Base-by-base conservation (phyloP, 1,284 basidiomycete species). In the Leccinum pachyderme region DNA sequence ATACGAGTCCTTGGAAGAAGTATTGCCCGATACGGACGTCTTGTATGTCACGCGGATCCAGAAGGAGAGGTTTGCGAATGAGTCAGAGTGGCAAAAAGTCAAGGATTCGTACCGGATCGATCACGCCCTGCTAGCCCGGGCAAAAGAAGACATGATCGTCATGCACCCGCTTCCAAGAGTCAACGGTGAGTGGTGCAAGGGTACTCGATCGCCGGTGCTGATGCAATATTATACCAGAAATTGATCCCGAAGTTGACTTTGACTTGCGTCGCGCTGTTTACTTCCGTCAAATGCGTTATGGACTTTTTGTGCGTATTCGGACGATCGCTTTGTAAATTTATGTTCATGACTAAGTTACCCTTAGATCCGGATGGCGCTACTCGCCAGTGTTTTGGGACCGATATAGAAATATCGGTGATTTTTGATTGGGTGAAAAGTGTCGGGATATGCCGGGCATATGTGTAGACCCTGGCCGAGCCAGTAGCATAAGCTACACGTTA, bases 281-380 rank as follows among this genome's bases (percentile, higher is more conserved):
- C 77, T 98, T 98, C 88, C 86, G 97, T 49, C 95, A 98, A 72
- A 98, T 98, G 95, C 89, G 95, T 59, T 97, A 96, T 73, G 97
- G 96, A 51, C 87, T 98, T 61, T 98, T 95, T 72, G 92, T 96
- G 66, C 73, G 92, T 84, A 2, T 33, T n/a, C 25, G 25, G 5
- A 25, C 41, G 51, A n/a, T 18, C 25, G 49, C 22, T 5, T 55
- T 15, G 7, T 25, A 29, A 49, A 28, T 22, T 8, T 11, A 29
- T 41, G 43, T 24, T 5, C 5, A n/a, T 33, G 43, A 39, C 43
- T 52, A 25, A 55, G 52, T 59, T 9, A 8, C 22, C 39, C 53
- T 5, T 63, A 89, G 87, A 81, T 91, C 62, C 84, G 89, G 53
- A 90, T 90, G 89, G 89, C 89, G 5, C 74, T 90, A 33, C 76